Evolutionary conservation across 306 rosid genomes (phyloP).

Genomic region (Canavalia ensiformis): DNA sequence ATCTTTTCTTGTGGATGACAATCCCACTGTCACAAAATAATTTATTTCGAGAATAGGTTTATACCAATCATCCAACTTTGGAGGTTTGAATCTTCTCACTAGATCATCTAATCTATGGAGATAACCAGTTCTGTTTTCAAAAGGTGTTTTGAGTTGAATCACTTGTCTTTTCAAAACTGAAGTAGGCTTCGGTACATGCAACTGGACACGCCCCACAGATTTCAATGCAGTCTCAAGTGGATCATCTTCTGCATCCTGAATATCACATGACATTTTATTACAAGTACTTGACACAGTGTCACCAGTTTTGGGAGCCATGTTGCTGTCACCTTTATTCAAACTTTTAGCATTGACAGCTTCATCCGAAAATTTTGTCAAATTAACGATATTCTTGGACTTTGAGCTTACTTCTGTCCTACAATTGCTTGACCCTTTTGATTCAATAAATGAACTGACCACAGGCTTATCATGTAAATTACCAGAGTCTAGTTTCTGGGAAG

Average conservation of each 20-base stretch:
- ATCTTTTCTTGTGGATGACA: slow-evolving; percentile 71
- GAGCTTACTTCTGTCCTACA: slow-evolving; percentile 56
- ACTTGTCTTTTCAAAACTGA: slow-evolving; percentile 77
- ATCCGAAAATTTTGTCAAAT: slow-evolving; percentile 54
- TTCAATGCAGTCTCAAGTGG: slow-evolving; percentile 71
- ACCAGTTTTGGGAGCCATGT: slow-evolving; percentile 45
- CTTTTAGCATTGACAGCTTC: slow-evolving; percentile 54
- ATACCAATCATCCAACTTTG: slow-evolving; percentile 90
- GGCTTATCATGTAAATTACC: slow-evolving; percentile 52
- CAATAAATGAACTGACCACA: slow-evolving; percentile 44
- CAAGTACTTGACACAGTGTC: slow-evolving; percentile 43
- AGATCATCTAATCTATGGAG: slow-evolving; percentile 65
- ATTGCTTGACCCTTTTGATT: slow-evolving; percentile 57
- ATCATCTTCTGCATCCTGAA: slow-evolving; percentile 60
- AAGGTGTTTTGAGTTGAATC: slow-evolving; percentile 82
- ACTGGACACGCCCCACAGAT: slow-evolving; percentile 60
- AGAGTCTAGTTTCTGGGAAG: slow-evolving; percentile 56
- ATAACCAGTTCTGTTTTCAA: slow-evolving; percentile 56
- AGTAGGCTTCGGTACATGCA: slow-evolving; percentile 65
- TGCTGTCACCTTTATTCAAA: slow-evolving; percentile 52
- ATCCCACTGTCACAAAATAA: slow-evolving; percentile 77
- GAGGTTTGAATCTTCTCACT: slow-evolving; percentile 83
- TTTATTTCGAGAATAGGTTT: slow-evolving; percentile 87
- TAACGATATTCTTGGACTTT: slow-evolving; percentile 52
- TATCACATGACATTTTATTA: slow-evolving; percentile 51